phyloP scores from a whole-genome alignment of 148 eudicot species.

The Hydrangea macrophylla region DNA sequence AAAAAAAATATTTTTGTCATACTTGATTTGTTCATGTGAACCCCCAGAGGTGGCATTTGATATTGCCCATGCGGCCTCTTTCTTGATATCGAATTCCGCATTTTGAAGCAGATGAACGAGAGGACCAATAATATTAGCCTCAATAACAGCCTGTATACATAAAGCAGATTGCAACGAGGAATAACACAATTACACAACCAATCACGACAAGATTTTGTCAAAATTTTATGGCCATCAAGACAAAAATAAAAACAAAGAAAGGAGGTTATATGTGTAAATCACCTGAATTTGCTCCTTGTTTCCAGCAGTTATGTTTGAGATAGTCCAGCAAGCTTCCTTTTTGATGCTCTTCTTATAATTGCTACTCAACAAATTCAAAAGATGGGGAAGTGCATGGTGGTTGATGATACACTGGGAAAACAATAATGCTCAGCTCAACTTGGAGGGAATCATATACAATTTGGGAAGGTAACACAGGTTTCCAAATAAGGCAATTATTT shows the following conservation, averaged over 20 bases:
- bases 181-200: neutral
- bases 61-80: conserved; percentile 50
- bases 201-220: neutral
- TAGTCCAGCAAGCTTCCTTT: conserved; percentile 53
- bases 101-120: conserved; percentile 40
- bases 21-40: conserved; percentile 42
- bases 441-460: too few species aligned
- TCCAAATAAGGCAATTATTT: neutral
- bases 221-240: too few species aligned
- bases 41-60: conserved; percentile 53
- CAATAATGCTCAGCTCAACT: neutral
- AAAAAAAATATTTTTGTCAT: neutral
- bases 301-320: conserved; percentile 48
- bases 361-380: conserved; percentile 27
- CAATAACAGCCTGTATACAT: conserved; percentile 38
- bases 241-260: neutral
- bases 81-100: conserved; percentile 50
- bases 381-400: conserved; percentile 35
- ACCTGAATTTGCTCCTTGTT: conserved; percentile 48
- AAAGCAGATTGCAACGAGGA: neutral
- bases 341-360: conserved; percentile 41
- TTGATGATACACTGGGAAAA: conserved; percentile 28
- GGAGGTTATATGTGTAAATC: neutral
- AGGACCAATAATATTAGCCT: conserved; percentile 37
- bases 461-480: too few species aligned